Percentiles rank a stretch among this genome's conserved stretches.
These are phyloP conservation scores for Protostelium mycophagum DNA, from an alignment of 78 protist genomes.

Conservation along the genomic window DNA sequence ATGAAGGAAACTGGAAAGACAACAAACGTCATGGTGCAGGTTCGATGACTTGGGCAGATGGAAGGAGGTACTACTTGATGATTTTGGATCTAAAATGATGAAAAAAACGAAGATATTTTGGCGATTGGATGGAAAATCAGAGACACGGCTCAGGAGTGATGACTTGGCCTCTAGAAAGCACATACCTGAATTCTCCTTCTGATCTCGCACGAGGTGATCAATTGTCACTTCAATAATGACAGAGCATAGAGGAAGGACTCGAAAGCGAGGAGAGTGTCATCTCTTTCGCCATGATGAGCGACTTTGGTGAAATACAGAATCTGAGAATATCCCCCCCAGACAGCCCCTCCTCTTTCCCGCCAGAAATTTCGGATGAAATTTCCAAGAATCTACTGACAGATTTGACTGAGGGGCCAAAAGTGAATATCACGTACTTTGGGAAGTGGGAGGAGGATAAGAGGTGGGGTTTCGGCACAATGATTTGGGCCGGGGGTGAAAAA, in stretches of 20 bases:
- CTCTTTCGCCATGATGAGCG: no score
- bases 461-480: not conserved
- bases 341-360: not conserved
- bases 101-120: not conserved
- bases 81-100: not conserved
- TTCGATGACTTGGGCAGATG: not conserved
- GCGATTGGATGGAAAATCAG: not conserved
- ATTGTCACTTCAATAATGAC: not conserved
- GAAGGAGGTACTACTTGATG: not conserved
- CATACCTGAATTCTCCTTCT: not conserved
- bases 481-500: not conserved
- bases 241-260: not conserved
- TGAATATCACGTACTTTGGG: not conserved
- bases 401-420: not conserved
- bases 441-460: not conserved
- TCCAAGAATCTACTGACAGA: not conserved
- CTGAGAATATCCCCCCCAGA: not conserved
- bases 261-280: no score
- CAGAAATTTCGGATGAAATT: not conserved
- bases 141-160: not conserved
- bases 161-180: not conserved
- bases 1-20: not conserved
- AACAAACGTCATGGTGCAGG: not conserved
- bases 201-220: not conserved
- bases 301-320: no score